Evolutionary conservation across 2,329 filamentous ascomycete species (phyloP), one percentile per base, ranked within the genome.

Genomic region (Aspergillus hortae): DNA sequence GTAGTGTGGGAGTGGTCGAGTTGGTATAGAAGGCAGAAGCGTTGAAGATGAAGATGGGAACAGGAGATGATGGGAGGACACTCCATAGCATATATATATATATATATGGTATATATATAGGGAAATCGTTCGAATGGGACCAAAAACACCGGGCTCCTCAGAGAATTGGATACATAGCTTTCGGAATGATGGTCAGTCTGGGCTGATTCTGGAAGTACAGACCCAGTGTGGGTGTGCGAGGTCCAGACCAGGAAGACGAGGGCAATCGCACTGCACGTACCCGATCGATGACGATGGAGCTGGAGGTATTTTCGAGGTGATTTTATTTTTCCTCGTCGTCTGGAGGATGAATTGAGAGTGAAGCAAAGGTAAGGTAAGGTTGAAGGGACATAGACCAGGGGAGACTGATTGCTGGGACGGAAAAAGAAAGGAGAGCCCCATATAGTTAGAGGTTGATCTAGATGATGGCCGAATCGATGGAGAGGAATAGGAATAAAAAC

Each of bases 31-130:
- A 5, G 33, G n/a, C 33, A 44, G 35, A 17, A 40, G 35, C 33
- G 25, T 30, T 48, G 50, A 12, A 48, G 46, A 47, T 56, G 42
- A 43, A 11, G 45, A 50, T 51, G 54, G 5, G 15, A 38, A 53
- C 46, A 45, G 48, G 46, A 43, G 35, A 19, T 23, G 40, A 42
- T 19, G 40, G 42, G 41, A 49, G 49, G 48, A 53, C 52, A 45
- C 50, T 53, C 58, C 56, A 59, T 60, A 55, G 53, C 40, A 42
- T 61, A 57, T 61, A 61, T 59, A 61, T 58, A 42, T 61, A 57
- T 61, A 42, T 61, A 57, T 61, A 59, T 60, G 54, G 53, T 15
- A 42, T 61, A 57, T 61, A 61, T 59, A 61, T 58, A 59, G 56
- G 44, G 38, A 23, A n/a, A 54, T 43, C 49, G 56, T 59, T 53